Evolutionary conservation across 2,329 filamentous ascomycete species (phyloP), one percentile per base, ranked within the genome.

Genomic region (Paramyrothecium sp.): DNA sequence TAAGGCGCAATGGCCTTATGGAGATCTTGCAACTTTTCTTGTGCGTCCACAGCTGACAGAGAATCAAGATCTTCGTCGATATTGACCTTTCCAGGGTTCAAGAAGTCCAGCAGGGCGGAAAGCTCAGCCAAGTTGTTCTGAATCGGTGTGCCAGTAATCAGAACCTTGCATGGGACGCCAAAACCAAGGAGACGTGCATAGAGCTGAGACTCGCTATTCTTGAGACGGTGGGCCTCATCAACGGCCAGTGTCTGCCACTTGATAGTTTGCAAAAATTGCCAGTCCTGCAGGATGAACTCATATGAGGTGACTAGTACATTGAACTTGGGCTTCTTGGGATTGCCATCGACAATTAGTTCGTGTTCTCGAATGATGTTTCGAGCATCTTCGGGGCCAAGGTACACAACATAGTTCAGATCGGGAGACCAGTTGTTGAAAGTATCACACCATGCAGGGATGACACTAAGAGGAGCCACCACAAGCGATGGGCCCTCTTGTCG

Each of bases 241-340:
- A 99, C 92, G 41, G 91, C 92, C 71, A 99, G 87, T 57, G 95
- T 95, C 71, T 99, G 95, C 94, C 95, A 99, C 72, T 97, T 97
- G 74, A 99, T 91, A 61, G 90, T 88, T 58, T 89, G 89, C 41
- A 99, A 77, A 69, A 97, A 96, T 41, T 89, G 80, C 61, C 90
- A 88, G 70, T 99, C 95, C 57, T 88, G 85, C 51, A 97, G 82
- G 57, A 97, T 95, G 71, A 96, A 98, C 74, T 99, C 95, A 70
- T 99, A 99, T 0, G 95, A 98, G 1, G 95, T 99, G 58, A 99
- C 86, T 34, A 99, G 82, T n/a, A 97, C 92, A 67, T 99, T 95
- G 81, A 99, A 99, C 72, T 96, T 97, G 60, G 91, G 89, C 71
- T 92, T 93, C 72, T 89, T 91, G 2, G 89, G 83, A 67, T 97